Evolutionary conservation across 345 rosid genomes (phyloP).

Genomic region (Passiflora organensis): DNA sequence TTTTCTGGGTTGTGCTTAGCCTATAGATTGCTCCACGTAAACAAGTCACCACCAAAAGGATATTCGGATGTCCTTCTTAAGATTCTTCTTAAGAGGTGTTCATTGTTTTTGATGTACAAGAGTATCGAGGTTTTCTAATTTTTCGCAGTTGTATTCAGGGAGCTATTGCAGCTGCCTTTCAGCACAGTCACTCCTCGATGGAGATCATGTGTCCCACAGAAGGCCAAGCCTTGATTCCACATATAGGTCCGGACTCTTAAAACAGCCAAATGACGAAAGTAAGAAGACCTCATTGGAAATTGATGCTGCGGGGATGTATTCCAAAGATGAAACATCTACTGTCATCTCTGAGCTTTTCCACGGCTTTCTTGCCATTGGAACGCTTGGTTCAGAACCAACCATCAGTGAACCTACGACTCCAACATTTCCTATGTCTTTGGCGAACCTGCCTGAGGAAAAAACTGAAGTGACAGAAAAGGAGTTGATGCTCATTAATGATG

Average conservation of each 20-base stretch:
- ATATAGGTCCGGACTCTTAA: conserved; percentile 29
- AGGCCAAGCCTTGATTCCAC: conserved; percentile 38
- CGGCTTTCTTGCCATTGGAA: conserved; percentile 89
- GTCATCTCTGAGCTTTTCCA: conserved; percentile 50
- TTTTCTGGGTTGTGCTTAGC: too few species aligned
- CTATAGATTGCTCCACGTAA: too few species aligned
- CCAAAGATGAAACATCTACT: conserved; percentile 30
- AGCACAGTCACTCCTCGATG: conserved; percentile 43
- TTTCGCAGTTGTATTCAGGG: conserved; percentile 57
- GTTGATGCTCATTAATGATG: conserved; percentile 51
- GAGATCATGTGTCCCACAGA: conserved; percentile 26
- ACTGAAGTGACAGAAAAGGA: conserved; percentile 57
- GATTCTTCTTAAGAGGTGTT: too few species aligned
- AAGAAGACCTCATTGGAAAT: conserved; percentile 34
- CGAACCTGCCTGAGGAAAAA: conserved; percentile 35
- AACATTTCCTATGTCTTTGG: conserved; percentile 49
- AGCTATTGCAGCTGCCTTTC: conserved; percentile 49
- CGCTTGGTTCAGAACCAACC: conserved; percentile 59
- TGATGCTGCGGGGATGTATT: conserved; percentile 21
- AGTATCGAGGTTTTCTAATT: background rate
- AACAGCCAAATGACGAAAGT: conserved; percentile 32
- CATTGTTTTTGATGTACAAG: too few species aligned
- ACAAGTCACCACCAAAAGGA: too few species aligned
- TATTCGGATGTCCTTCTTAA: too few species aligned
- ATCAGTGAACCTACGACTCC: conserved; percentile 62